Conservation (phyloP, 345 rosid species). For the Combretum micranthum region DNA sequence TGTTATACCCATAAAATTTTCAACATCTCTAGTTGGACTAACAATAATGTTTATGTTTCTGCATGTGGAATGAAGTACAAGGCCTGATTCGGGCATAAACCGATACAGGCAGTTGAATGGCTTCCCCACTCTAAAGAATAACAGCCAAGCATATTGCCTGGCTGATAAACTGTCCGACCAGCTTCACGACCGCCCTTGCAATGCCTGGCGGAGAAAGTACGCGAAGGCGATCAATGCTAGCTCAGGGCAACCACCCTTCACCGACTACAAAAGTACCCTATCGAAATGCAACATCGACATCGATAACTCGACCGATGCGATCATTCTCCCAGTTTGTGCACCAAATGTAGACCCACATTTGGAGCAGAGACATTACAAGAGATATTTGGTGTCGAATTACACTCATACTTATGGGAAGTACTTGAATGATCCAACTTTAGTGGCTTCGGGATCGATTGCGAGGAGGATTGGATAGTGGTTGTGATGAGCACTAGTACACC, state of each 20-base stretch:
- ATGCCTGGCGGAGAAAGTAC: constrained; percentile 13
- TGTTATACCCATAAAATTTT: too few relatives aligned
- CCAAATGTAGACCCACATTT: constrained; percentile 51
- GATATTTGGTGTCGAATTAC: constrained; percentile 62
- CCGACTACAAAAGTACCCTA: constrained; percentile 30
- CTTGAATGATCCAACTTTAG: constrained; percentile 52
- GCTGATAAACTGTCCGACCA: constrained; percentile 54
- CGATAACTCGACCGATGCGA: constrained; percentile 44
- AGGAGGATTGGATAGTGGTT: constrained; percentile 75
- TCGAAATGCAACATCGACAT: constrained; percentile 50
- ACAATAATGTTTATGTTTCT: too few relatives aligned
- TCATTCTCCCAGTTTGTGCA: constrained; percentile 61
- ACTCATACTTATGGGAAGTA: constrained; percentile 46
- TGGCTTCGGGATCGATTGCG: constrained; percentile 64
- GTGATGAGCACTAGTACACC: constrained; percentile 39
- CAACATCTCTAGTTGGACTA: too few relatives aligned
- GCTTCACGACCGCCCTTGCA: constrained; percentile 47
- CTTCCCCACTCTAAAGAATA: constrained; percentile 39
- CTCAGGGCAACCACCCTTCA: constrained; percentile 22
- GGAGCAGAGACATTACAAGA: too few relatives aligned
- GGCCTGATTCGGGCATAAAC: constrained; percentile 65
- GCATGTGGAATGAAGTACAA: constrained; percentile 58
- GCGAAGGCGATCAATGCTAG: constrained; percentile 13
- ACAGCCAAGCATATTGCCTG: constrained; percentile 51
- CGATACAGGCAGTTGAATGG: constrained; percentile 48